Evolutionary conservation across 495 filamentous ascomycete species (phyloP).

Genomic region (Lepraria neglecta): DNA sequence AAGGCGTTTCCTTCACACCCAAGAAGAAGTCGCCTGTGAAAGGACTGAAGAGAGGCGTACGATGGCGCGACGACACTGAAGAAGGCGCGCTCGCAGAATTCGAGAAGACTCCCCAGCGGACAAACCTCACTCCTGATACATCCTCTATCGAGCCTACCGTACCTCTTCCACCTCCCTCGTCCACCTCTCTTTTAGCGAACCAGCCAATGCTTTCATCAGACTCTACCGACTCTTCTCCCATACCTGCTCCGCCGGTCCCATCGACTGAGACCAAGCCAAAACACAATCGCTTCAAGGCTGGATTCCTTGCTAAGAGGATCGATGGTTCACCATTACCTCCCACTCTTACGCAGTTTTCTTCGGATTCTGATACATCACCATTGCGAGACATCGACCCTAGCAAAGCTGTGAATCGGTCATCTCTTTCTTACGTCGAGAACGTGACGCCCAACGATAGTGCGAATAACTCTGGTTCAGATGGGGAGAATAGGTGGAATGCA

Average conservation of each 20-base stretch:
- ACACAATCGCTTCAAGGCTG: slow-evolving; percentile 79
- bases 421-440: slow-evolving; percentile 44
- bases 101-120: slow-evolving; percentile 74
- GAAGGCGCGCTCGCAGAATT: slow-evolving; percentile 83
- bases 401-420: slow-evolving; percentile 51
- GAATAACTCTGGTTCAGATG: slow-evolving; percentile 36
- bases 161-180: slow-evolving; percentile 23
- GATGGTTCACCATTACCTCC: slow-evolving; percentile 61
- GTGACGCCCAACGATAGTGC: slow-evolving; percentile 45
- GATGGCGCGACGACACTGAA: slow-evolving; percentile 88
- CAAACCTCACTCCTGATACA: slow-evolving; percentile 43
- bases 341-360: slow-evolving; percentile 52
- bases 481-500: slow-evolving; percentile 34
- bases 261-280: slow-evolving; percentile 52
- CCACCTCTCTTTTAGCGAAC: slow-evolving; percentile 5
- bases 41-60: slow-evolving; percentile 63
- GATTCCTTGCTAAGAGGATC: slow-evolving; percentile 74
- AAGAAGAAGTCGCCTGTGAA: slow-evolving; percentile 66
- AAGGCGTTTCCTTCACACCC: slow-evolving; percentile 74
- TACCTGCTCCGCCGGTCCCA: slow-evolving; percentile 41
- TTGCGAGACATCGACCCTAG: slow-evolving; percentile 59
- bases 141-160: slow-evolving; percentile 46
- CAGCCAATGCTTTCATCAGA: slow-evolving; percentile 17
- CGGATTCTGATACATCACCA: slow-evolving; percentile 58
- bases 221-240: slow-evolving; percentile 47